Conservation (phyloP, 306 rosid species). For the Trichosanthes cucumerina region DNA sequence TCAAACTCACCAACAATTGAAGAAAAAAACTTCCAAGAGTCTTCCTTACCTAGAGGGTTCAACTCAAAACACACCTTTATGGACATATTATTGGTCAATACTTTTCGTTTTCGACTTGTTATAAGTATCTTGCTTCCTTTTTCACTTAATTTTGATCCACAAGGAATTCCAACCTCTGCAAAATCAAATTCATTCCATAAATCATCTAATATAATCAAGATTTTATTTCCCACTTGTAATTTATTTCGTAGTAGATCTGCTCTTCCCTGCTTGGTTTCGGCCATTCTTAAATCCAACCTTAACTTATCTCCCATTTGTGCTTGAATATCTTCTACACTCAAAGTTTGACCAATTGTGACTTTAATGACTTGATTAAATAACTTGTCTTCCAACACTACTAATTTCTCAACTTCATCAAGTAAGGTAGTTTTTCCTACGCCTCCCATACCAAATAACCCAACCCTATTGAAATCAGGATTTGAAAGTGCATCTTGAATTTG, state of each 20-base stretch:
- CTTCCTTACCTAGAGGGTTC: background rate
- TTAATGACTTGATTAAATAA: background rate
- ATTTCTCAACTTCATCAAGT: background rate
- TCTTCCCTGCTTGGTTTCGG: background rate
- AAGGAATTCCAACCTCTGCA: slow-evolving; percentile 26
- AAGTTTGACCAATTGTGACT: background rate
- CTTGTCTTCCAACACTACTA: background rate
- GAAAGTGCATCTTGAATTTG: background rate
- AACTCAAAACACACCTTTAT: background rate
- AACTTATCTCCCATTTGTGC: background rate
- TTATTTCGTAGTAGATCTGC: background rate
- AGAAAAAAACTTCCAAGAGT: background rate
- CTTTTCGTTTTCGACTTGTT: background rate
- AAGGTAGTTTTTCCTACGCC: slow-evolving; percentile 2
- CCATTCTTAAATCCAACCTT: background rate
- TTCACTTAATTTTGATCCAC: slow-evolving; percentile 10
- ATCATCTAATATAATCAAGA: slow-evolving; percentile 28
- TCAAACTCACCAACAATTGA: background rate
- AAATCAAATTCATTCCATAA: slow-evolving; percentile 28
- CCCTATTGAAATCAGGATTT: background rate
- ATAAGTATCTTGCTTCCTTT: slow-evolving; percentile 17
- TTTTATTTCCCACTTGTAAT: background rate
- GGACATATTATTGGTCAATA: background rate
- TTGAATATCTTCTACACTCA: background rate
- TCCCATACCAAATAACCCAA: background rate